These are phyloP conservation scores for Rhizopogon salebrosus DNA, from an alignment of 768 basidiomycete species.

Conservation along the genomic window DNA sequence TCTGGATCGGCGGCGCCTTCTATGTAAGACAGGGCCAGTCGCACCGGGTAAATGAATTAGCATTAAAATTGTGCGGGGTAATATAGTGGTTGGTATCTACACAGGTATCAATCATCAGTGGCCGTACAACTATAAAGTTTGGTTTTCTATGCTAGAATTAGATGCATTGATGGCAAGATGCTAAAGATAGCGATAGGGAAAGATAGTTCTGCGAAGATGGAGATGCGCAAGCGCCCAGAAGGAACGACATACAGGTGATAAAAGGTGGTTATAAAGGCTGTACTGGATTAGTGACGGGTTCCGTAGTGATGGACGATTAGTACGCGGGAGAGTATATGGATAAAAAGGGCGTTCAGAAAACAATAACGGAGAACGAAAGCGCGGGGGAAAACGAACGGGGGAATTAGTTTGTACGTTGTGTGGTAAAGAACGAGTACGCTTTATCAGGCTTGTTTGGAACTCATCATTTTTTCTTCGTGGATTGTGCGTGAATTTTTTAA, in stretches of 20 bases:
- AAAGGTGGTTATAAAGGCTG: constrained; percentile 9
- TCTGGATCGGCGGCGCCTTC: not conserved
- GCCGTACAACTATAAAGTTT: constrained; percentile 3
- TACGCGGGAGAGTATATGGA: not conserved
- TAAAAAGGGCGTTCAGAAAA: constrained; percentile 13
- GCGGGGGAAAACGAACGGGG: constrained; percentile 1
- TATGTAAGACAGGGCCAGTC: not conserved
- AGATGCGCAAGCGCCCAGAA: not conserved
- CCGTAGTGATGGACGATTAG: constrained; percentile 8
- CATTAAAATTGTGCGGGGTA: constrained; percentile 1
- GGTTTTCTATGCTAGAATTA: constrained; percentile 5
- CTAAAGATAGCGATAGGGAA: constrained; percentile 1
- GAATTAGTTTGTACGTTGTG: constrained; percentile 21
- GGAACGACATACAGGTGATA: constrained; percentile 6
- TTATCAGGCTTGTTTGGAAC: not conserved
- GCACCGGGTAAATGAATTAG: constrained; percentile 5
- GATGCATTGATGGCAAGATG: constrained; percentile 1
- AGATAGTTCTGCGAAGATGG: constrained; percentile 3
- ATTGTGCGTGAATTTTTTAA: constrained; percentile 11
- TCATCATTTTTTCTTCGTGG: constrained; percentile 23
- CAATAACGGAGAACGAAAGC: constrained; percentile 14
- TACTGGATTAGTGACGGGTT: constrained; percentile 12
- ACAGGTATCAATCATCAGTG: constrained; percentile 5
- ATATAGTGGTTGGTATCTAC: not conserved
- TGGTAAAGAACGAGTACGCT: constrained; percentile 2